Percentiles rank a stretch among this genome's conserved stretches.
Conservation (phyloP, 306 rosid genomes). For the Prunus dulcis region DNA sequence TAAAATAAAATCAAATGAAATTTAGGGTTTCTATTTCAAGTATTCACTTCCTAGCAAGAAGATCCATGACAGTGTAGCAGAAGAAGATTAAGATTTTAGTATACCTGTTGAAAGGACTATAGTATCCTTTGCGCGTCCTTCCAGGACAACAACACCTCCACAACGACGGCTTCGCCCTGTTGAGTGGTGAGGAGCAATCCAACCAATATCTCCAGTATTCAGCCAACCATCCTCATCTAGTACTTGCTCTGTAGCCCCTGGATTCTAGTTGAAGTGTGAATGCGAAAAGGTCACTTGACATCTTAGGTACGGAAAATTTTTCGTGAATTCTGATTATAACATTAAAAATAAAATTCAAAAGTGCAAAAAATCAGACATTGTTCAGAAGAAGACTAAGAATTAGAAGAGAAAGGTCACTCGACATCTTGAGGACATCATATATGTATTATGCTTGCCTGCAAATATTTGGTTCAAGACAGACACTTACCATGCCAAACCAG, state of each 20-base stretch:
- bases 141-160: conserved; percentile 74
- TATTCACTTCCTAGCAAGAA: background rate
- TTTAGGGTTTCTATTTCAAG: background rate
- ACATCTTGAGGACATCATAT: background rate
- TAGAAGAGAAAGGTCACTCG: background rate
- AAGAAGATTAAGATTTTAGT: conserved; percentile 9
- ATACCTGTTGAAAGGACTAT: conserved; percentile 92
- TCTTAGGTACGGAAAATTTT: background rate
- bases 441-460: background rate
- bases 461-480: conserved; percentile 13
- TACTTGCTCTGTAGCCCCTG: conserved; percentile 62
- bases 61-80: background rate
- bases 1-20: too few species aligned
- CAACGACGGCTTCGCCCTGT: conserved; percentile 64
- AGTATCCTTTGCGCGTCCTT: conserved; percentile 94
- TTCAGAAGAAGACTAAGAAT: background rate
- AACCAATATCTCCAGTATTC: conserved; percentile 86
- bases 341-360: background rate
- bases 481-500: conserved; percentile 9
- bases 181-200: conserved; percentile 82
- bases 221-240: conserved; percentile 81
- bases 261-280: conserved; percentile 50
- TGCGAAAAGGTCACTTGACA: conserved; percentile 3
- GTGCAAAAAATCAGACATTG: background rate
- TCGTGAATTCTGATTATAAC: background rate